Percentiles rank a stretch among this genome's conserved stretches.
Conservation (phyloP, 2,329 filamentous ascomycete genomes). For the Penicillium sp. region DNA sequence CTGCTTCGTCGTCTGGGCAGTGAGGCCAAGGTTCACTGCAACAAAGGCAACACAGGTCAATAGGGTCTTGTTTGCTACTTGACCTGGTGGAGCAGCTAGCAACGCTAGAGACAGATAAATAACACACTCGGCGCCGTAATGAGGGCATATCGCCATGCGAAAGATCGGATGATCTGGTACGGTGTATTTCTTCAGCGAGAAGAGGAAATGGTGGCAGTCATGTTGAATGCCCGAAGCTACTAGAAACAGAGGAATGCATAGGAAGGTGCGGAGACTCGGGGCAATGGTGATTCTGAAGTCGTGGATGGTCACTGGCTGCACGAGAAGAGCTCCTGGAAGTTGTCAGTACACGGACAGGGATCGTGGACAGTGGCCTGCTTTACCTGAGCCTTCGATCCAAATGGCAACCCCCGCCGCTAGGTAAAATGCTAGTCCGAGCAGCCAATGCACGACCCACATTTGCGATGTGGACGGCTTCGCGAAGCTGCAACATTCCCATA, state of each 20-base stretch:
- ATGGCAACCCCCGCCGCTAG: slow-evolving; percentile 64
- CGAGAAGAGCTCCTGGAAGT: not conserved
- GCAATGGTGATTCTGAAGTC: slow-evolving; percentile 36
- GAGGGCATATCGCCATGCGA: slow-evolving; percentile 67
- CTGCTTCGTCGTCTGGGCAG: slow-evolving; percentile 66
- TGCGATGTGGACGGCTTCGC: slow-evolving; percentile 61
- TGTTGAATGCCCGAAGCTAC: slow-evolving; percentile 68
- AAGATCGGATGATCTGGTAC: slow-evolving; percentile 71
- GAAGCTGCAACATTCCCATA: slow-evolving; percentile 67
- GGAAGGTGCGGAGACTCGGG: slow-evolving; percentile 48
- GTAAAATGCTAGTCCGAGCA: slow-evolving; percentile 74
- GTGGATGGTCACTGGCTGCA: slow-evolving; percentile 22
- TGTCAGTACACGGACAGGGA: slow-evolving; percentile 1
- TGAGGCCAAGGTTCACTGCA: slow-evolving; percentile 70
- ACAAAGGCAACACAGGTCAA: slow-evolving; percentile 67
- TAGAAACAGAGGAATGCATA: slow-evolving; percentile 60
- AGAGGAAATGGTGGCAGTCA: slow-evolving; percentile 64
- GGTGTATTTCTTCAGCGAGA: slow-evolving; percentile 71
- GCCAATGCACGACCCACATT: slow-evolving; percentile 84
- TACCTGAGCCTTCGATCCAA: slow-evolving; percentile 74
- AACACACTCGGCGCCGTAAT: slow-evolving; percentile 83
- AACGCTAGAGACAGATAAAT: slow-evolving; percentile 76
- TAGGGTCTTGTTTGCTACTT: slow-evolving; percentile 65
- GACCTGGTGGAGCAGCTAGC: slow-evolving; percentile 62
- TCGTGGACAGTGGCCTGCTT: not conserved